phyloP scores from a whole-genome alignment of 2,329 filamentous ascomycete species.

The Emergomyces orientalis region DNA sequence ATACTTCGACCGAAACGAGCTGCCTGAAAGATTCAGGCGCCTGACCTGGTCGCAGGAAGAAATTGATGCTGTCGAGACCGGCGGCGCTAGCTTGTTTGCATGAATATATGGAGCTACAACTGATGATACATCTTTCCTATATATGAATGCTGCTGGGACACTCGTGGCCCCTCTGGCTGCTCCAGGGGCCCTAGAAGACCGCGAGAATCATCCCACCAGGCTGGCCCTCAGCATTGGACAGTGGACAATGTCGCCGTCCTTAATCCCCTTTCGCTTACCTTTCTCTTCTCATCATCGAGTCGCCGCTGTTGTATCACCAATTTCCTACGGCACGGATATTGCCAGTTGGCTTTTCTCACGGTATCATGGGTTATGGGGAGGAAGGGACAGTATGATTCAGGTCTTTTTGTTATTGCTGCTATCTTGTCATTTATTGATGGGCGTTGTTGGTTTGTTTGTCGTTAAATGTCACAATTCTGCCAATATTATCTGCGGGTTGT shows the following conservation, averaged over 20 bases:
- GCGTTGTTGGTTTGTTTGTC: constrained; percentile 3
- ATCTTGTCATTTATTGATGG: neutral
- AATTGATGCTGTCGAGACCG: constrained; percentile 93
- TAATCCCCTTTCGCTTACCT: neutral
- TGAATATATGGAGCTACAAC: constrained; percentile 23
- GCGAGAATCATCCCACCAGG: constrained; percentile 4
- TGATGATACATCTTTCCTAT: neutral
- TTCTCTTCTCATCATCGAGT: constrained; percentile 3
- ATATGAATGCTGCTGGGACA: constrained; percentile 1
- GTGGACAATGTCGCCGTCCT: neutral
- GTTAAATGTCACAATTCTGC: neutral
- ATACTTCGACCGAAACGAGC: constrained; percentile 81
- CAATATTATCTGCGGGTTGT: neutral
- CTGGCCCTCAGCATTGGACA: constrained; percentile 6
- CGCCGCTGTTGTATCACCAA: constrained; percentile 2
- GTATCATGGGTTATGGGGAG: constrained; percentile 2
- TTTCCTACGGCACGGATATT: neutral
- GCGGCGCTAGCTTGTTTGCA: constrained; percentile 62
- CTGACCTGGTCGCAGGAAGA: constrained; percentile 65
- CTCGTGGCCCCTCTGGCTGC: neutral
- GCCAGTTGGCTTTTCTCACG: constrained; percentile 1
- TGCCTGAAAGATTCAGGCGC: constrained; percentile 74
- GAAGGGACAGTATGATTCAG: neutral
- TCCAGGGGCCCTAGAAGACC: neutral
- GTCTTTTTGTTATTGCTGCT: neutral